Evolutionary conservation across 179 eudicot species (phyloP).

Genomic region (Beta corolliflora): DNA sequence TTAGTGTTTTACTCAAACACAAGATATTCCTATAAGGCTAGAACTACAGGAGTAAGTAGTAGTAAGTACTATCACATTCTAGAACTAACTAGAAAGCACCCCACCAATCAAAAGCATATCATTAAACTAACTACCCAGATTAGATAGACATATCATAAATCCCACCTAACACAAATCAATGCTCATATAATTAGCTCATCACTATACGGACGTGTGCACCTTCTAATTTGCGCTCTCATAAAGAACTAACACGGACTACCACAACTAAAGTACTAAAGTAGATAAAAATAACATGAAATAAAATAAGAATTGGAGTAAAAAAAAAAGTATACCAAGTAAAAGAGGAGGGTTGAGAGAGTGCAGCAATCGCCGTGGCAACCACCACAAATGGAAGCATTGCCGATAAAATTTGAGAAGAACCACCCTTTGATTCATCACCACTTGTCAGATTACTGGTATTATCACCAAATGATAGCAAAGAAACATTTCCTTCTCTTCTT

Average conservation of each 20-base stretch:
- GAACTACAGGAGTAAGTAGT: background rate
- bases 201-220: no score
- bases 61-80: background rate
- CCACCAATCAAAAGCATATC: background rate
- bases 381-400: constrained; percentile 95
- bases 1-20: no score
- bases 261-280: no score
- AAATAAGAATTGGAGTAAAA: background rate
- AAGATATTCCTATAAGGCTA: no score
- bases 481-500: constrained; percentile 66
- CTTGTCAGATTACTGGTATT: constrained; percentile 26
- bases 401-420: constrained; percentile 61
- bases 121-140: background rate
- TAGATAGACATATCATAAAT: background rate
- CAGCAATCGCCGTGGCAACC: constrained; percentile 81
- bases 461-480: constrained; percentile 64
- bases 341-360: constrained; percentile 73
- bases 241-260: no score
- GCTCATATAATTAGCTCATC: no score
- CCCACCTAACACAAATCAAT: background rate
- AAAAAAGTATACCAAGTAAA: constrained; percentile 70
- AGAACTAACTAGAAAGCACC: constrained; percentile 22
- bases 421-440: constrained; percentile 33
- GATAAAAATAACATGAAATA: background rate
- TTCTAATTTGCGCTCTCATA: no score